phyloP scores from a whole-genome alignment of 441 rosid genomes.

The Monsonia emarginata region DNA sequence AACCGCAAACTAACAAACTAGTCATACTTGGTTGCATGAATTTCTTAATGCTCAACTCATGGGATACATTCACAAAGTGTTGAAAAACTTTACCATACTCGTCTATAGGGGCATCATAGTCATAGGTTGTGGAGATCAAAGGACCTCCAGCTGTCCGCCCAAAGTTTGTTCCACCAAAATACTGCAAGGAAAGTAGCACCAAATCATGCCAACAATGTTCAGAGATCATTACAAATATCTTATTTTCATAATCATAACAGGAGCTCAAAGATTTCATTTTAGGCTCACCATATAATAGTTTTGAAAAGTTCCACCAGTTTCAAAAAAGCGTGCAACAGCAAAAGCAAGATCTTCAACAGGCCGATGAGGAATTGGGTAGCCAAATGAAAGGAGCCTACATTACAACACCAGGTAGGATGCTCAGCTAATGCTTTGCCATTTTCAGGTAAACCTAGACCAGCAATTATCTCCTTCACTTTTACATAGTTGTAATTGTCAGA shows the following conservation, averaged over 20 bases:
- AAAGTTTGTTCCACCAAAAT: constrained; percentile 68
- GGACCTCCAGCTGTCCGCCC: constrained; percentile 67
- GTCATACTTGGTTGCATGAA: neutral
- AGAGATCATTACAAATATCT: neutral
- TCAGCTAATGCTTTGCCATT: neutral
- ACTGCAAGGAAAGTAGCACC: constrained; percentile 30
- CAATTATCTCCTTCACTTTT: neutral
- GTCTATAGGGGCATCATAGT: constrained; percentile 62
- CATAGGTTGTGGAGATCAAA: constrained; percentile 56
- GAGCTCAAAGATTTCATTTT: neutral
- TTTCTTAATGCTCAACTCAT: neutral
- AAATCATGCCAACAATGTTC: neutral
- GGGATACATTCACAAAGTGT: neutral
- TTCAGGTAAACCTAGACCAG: neutral
- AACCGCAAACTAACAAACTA: neutral
- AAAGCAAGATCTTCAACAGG: constrained; percentile 70
- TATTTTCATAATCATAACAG: neutral
- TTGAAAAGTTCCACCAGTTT: constrained; percentile 56
- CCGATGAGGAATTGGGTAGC: constrained; percentile 54
- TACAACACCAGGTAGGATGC: constrained; percentile 13
- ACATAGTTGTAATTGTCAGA: neutral
- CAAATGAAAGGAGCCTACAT: constrained; percentile 56
- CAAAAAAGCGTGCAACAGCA: constrained; percentile 59
- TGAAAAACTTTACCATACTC: constrained; percentile 47
- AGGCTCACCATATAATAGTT: constrained; percentile 58